Conservation (phyloP, 345 rosid species). For the Heritiera fomes region DNA sequence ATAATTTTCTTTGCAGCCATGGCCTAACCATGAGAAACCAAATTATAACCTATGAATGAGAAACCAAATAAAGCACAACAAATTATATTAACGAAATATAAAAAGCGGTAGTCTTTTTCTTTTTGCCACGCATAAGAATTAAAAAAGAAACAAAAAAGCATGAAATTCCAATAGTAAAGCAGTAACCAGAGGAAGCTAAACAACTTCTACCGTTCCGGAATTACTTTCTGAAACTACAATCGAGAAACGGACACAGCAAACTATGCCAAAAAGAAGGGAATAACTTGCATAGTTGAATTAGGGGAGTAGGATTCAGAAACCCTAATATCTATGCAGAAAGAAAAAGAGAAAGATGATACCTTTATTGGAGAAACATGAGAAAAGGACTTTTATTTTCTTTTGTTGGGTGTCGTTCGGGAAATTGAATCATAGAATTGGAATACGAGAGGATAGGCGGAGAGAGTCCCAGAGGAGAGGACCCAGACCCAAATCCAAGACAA, state of each 20-base stretch:
- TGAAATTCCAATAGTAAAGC: constrained; percentile 4
- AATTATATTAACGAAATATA: background rate
- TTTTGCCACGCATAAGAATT: background rate
- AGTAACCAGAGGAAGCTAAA: background rate
- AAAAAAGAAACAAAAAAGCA: background rate
- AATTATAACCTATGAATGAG: background rate
- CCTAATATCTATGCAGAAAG: constrained; percentile 11
- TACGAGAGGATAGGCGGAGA: background rate
- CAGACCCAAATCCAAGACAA: too few relatives aligned
- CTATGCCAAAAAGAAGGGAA: background rate
- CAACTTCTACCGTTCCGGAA: background rate
- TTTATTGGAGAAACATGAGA: background rate
- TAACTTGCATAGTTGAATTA: background rate
- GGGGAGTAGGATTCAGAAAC: background rate
- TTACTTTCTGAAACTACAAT: background rate
- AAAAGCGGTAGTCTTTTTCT: background rate
- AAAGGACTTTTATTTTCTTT: background rate
- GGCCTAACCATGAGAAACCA: constrained; percentile 26
- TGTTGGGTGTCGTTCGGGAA: background rate
- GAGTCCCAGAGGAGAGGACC: too few relatives aligned
- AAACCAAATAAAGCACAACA: background rate
- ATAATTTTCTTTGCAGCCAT: constrained; percentile 82
- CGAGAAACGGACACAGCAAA: background rate
- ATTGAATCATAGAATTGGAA: background rate
- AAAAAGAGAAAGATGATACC: constrained; percentile 16